Evolutionary conservation across 805 yeast species (phyloP), one percentile per base, ranked within the genome.

Genomic region (Zygotorulaspora sp.): DNA sequence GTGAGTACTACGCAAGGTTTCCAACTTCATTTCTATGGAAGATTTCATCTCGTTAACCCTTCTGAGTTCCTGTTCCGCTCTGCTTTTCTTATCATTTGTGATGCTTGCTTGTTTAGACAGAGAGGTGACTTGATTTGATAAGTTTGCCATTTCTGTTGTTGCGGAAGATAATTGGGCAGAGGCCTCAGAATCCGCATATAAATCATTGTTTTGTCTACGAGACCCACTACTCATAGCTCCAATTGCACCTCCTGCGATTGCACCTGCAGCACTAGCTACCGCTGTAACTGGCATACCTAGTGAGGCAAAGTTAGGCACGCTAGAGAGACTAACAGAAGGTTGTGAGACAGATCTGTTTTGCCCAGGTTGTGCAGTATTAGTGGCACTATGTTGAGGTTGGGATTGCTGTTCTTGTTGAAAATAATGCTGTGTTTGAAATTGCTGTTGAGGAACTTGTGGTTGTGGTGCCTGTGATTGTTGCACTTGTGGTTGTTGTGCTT

Each of bases 121-220:
- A 0, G 95, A 83, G 46, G 78, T 78, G 47, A 86, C 80, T 65
- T 89, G 96, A 50, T 81, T 85, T 0, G 95, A 83, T 28, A 84
- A 70, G 50, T 89, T 86, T 11, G 95, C 96, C 58, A 87, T 74
- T 50, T 86, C 96, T 5, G 88, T 75, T 5, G 92, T 78, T 3
- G 95, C 90, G 43, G 76, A 75, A 1, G 95, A 78, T 34, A 87
- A 66, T 53, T 80, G 78, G 19, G 79, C 77, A 1, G 85, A 73
- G 1, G 80, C 71, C 35, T 75, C 84, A 10, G 67, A 52, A 42
- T 79, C 82, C 0, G 82, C 78, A 37, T 75, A 65, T 35, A 79
- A 59, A 44, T 78, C 85, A 38, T 59, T 63, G 36, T 71, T 67
- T 2, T 42, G 44, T 9, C 54, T 39, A 9, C 48, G 45, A 17